Percentiles rank a stretch among this genome's conserved stretches.
Conservation (phyloP, 495 filamentous ascomycete genomes). For the Daldinia childiae region DNA sequence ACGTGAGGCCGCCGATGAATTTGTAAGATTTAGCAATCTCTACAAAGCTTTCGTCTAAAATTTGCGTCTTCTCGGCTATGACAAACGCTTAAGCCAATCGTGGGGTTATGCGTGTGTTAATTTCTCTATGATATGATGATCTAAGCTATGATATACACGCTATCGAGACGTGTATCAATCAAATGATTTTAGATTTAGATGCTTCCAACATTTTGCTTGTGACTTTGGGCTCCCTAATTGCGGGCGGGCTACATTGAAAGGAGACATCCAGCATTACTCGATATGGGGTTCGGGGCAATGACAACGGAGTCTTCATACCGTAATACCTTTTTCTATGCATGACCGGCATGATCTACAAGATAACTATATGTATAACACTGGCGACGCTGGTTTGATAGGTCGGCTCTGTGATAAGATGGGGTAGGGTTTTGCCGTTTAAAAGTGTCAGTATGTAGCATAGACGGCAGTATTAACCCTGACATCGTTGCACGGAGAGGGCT, state of each 20-base stretch:
- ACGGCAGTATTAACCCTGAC: neutral
- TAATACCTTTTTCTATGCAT: neutral
- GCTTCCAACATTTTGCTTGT: neutral
- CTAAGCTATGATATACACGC: neutral
- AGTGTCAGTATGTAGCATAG: too few species aligned
- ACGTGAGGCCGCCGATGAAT: neutral
- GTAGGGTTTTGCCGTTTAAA: neutral
- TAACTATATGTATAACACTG: neutral
- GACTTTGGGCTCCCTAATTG: neutral
- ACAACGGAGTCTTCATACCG: neutral
- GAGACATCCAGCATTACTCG: neutral
- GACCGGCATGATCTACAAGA: constrained; percentile 19
- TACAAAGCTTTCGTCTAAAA: neutral
- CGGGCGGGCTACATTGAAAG: neutral
- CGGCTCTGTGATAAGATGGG: neutral
- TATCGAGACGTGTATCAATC: neutral
- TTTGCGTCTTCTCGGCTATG: neutral
- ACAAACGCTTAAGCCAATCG: neutral
- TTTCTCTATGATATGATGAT: neutral
- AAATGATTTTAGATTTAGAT: neutral
- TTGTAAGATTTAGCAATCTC: neutral
- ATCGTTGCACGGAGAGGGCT: neutral
- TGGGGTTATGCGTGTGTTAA: neutral
- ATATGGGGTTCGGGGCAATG: neutral
- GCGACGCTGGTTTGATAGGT: constrained; percentile 1